Conservation (phyloP, 352 stramenopile species). For the Pythium angustatum region DNA sequence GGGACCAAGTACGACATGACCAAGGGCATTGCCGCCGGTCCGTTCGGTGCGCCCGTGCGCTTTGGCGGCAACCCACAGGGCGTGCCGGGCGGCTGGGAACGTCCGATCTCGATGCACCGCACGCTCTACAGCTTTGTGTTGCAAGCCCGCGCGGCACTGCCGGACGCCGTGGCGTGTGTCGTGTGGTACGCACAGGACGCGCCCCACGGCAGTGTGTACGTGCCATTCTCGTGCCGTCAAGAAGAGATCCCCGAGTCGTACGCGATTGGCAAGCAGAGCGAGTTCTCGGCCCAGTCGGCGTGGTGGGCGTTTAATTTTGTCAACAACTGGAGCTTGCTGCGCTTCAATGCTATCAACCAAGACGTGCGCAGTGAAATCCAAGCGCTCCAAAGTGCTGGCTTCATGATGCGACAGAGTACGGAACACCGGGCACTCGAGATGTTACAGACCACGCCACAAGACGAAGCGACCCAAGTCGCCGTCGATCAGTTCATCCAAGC, state of each 20-base stretch:
- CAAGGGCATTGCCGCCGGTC: slow-evolving; percentile 83
- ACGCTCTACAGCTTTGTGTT: slow-evolving; percentile 86
- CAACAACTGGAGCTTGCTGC: slow-evolving; percentile 83
- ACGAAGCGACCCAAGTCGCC: slow-evolving; percentile 1
- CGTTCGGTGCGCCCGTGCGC: slow-evolving; percentile 88
- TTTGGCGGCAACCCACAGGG: slow-evolving; percentile 60
- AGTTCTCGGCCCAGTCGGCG: slow-evolving; percentile 64
- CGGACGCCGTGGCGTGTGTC: slow-evolving; percentile 50
- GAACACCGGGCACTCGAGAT: slow-evolving; percentile 23
- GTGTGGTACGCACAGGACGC: slow-evolving; percentile 69
- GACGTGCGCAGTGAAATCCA: slow-evolving; percentile 48
- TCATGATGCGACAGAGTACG: slow-evolving; percentile 22
- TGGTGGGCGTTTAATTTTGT: slow-evolving; percentile 90
- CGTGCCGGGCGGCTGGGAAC: slow-evolving; percentile 78
- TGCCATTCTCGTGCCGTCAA: slow-evolving; percentile 70
- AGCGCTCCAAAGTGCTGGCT: slow-evolving; percentile 43
- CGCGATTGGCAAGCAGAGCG: slow-evolving; percentile 59
- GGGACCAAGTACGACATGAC: slow-evolving; percentile 88
- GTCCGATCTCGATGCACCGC: slow-evolving; percentile 91
- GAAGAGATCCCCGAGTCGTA: slow-evolving; percentile 53
- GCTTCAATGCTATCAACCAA: slow-evolving; percentile 68
- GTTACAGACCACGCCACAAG: background rate
- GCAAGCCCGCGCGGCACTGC: slow-evolving; percentile 39
- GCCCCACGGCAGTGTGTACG: slow-evolving; percentile 72
- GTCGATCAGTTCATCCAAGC: slow-evolving; percentile 35